These are phyloP conservation scores for Oryza glumipatula DNA, from an alignment of 176 grass and related monocot genomes.

Conservation along the genomic window DNA sequence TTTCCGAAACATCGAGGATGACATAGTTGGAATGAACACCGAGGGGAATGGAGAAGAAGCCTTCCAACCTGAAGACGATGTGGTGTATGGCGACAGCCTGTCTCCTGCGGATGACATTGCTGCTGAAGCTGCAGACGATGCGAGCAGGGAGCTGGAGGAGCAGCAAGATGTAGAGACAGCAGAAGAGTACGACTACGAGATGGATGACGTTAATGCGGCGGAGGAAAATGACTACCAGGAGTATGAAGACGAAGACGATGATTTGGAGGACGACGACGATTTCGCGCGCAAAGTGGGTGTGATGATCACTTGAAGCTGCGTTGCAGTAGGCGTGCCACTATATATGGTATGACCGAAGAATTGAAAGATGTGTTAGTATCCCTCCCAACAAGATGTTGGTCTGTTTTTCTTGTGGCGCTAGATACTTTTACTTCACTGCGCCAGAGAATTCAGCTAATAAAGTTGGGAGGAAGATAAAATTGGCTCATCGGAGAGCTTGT, in stretches of 20 bases:
- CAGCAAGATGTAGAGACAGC: slow-evolving; percentile 29
- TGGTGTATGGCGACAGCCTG: slow-evolving; percentile 25
- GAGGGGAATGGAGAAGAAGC: slow-evolving; percentile 42
- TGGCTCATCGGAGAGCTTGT: neutral
- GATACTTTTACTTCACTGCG: slow-evolving; percentile 46
- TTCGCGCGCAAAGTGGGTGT: slow-evolving; percentile 54
- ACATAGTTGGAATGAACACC: neutral
- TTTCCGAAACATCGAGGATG: neutral
- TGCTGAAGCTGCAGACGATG: neutral
- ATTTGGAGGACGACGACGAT: slow-evolving; percentile 57
- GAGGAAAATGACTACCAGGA: slow-evolving; percentile 56
- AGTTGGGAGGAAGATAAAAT: slow-evolving; percentile 30
- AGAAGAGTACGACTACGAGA: slow-evolving; percentile 45
- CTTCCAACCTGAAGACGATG: slow-evolving; percentile 43
- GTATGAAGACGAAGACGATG: slow-evolving; percentile 44
- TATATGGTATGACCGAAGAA: slow-evolving; percentile 5
- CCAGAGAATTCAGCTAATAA: slow-evolving; percentile 21
- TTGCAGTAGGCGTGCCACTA: neutral
- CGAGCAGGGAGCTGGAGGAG: slow-evolving; percentile 35
- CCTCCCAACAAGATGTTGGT: slow-evolving; percentile 27
- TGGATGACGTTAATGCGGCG: slow-evolving; percentile 5
- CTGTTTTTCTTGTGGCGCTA: slow-evolving; percentile 29
- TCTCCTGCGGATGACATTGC: slow-evolving; percentile 21
- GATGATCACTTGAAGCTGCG: slow-evolving; percentile 49
- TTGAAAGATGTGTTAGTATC: slow-evolving; percentile 1